Base-by-base conservation (phyloP, 306 rosid genomes). In the Carpinus viminea region DNA sequence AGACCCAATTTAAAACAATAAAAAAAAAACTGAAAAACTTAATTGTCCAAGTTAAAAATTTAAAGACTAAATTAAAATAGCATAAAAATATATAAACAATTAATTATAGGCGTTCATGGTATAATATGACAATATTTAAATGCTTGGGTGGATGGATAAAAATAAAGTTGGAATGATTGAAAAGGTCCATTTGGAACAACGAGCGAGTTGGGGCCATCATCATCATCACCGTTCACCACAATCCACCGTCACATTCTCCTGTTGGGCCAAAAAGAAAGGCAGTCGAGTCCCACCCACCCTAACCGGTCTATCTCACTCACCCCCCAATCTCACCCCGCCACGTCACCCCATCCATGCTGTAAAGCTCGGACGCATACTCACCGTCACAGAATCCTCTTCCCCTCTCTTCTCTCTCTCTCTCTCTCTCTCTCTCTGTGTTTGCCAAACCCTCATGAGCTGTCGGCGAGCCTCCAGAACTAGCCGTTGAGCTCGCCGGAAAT, bases 311-410 rank as follows among this genome's bases (percentile, higher is more conserved):
- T 41, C 68, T 64, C 50, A 31, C 55, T 41, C 41, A 51, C 16
- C n/a, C 3, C 15, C 82, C 89, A 86, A 86, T 82, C 51, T 75
- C 1, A 38, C 9, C 34, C 6, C 13, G 77, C 72, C 94, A 90
- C 86, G 70, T 87, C 84, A 84, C 11, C 56, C n/a, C 4, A 43
- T 47, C 71, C 65, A 17, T 16, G 48, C 85, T 84, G 88, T 82
- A 85, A 87, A 83, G 83, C 62, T 31, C 74, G 74, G 74, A 46
- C 76, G n/a, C 59, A 41, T 45, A 64, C 72, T 85, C 76, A 68
- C 79, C 53, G 80, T 73, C 74, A 62, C 73, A 71, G 70, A 73
- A 16, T 18, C 64, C 48, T 60, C n/a, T 38, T 50, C 8, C 24
- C 7, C 26, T 65, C 15, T 38, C 8, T 24, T 3, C 16, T 2